Evolutionary conservation across 192 early-diverging fungal genomes (phyloP).

Genomic region (Gaertneriomyces sp.): DNA sequence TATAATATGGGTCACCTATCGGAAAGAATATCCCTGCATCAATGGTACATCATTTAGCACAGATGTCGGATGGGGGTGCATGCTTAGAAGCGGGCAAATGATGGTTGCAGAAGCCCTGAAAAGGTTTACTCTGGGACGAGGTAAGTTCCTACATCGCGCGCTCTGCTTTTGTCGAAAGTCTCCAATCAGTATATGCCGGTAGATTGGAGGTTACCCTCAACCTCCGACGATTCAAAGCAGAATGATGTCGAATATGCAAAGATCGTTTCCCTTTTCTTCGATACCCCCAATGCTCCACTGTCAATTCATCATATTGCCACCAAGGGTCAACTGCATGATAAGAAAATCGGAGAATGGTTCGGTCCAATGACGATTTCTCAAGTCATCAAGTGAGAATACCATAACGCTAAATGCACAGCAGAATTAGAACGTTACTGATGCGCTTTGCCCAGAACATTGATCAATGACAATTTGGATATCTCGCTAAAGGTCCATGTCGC

Average conservation of each 20-base stretch:
- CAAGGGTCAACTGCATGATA: slow-evolving; percentile 76
- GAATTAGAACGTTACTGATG: background rate
- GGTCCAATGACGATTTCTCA: slow-evolving; percentile 85
- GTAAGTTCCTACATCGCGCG: slow-evolving; percentile 30
- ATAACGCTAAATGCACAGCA: background rate
- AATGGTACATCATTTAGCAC: slow-evolving; percentile 70
- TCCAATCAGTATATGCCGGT: background rate
- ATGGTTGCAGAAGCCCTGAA: slow-evolving; percentile 81
- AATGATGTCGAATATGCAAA: slow-evolving; percentile 2
- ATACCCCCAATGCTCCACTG: slow-evolving; percentile 66
- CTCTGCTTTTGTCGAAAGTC: no score
- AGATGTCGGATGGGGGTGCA: slow-evolving; percentile 87
- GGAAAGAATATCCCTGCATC: slow-evolving; percentile 83
- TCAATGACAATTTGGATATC: slow-evolving; percentile 51
- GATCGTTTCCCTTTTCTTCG: slow-evolving; percentile 79
- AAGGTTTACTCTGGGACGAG: slow-evolving; percentile 72
- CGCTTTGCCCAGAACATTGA: slow-evolving; percentile 47
- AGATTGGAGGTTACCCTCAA: background rate
- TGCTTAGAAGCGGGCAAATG: slow-evolving; percentile 93
- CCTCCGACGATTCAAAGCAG: background rate
- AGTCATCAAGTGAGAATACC: slow-evolving; percentile 60
- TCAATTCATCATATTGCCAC: slow-evolving; percentile 92
- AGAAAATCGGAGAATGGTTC: slow-evolving; percentile 97
- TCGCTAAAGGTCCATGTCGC: slow-evolving; percentile 72
- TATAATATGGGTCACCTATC: slow-evolving; percentile 92